Evolutionary conservation across 169 alveolate genomes (phyloP).

Genomic region (Plasmodium coatneyi): DNA sequence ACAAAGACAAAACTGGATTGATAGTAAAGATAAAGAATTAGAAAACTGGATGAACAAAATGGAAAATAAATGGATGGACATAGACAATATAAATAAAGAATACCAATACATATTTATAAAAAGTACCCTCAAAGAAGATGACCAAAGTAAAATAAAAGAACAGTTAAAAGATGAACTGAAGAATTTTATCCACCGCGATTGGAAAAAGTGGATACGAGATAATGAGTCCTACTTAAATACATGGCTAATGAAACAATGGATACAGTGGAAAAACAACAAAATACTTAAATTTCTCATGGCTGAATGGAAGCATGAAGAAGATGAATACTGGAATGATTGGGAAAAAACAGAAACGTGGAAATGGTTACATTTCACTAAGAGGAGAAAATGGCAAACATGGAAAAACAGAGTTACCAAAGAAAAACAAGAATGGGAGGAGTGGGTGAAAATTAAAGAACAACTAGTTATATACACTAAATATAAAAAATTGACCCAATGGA

Average conservation of each 20-base stretch:
- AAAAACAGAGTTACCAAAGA: constrained; percentile 20
- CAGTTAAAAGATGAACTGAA: not conserved
- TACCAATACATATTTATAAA: not conserved
- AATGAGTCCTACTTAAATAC: not conserved
- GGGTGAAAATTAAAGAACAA: constrained; percentile 21
- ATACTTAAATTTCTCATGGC: not conserved
- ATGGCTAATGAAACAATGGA: constrained; percentile 36
- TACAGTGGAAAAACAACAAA: constrained; percentile 25
- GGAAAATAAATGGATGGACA: not conserved
- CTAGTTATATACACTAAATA: not conserved
- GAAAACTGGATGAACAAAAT: not conserved
- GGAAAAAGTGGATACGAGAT: constrained; percentile 4
- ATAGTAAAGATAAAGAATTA: not conserved
- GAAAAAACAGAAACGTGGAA: constrained; percentile 4
- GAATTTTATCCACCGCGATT: not conserved
- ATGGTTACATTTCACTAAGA: not conserved
- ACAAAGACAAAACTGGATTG: constrained; percentile 9
- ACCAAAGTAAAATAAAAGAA: constrained; percentile 1
- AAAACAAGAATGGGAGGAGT: constrained; percentile 35
- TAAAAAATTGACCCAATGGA: not conserved
- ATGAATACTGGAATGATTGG: constrained; percentile 21
- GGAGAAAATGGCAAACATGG: constrained; percentile 10
- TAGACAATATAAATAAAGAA: not conserved
- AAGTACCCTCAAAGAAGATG: not conserved
- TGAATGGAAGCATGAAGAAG: constrained; percentile 39